Evolutionary conservation across 371 early-diverging fungal genomes (phyloP).

Genomic region (Mucor velutinosus): DNA sequence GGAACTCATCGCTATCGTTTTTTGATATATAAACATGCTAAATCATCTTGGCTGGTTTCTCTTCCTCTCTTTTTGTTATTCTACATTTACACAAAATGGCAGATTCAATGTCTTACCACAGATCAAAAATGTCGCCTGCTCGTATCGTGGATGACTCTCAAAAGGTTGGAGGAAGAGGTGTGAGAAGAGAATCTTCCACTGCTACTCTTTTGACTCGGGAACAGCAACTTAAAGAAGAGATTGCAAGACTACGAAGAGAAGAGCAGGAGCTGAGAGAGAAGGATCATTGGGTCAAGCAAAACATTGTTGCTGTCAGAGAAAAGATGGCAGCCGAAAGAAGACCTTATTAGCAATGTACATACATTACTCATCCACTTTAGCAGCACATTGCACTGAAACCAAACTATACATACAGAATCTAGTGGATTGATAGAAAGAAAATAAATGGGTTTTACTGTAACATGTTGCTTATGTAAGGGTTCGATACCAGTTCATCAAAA

Average conservation of each 20-base stretch:
- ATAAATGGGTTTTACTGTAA: background rate
- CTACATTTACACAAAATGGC: conserved; percentile 30
- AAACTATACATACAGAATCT: background rate
- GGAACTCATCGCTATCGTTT: background rate
- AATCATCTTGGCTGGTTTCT: background rate
- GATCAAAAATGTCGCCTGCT: conserved; percentile 56
- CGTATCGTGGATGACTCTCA: conserved; percentile 26
- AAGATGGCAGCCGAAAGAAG: conserved; percentile 35
- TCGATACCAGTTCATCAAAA: background rate
- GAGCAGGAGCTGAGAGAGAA: conserved; percentile 47
- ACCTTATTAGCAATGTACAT: conserved; percentile 5
- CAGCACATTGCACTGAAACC: background rate
- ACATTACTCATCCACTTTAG: background rate
- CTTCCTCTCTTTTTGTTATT: background rate
- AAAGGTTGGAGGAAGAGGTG: conserved; percentile 9
- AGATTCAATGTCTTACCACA: conserved; percentile 42
- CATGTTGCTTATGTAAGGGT: background rate
- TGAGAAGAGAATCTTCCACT: conserved; percentile 24
- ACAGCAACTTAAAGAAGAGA: conserved; percentile 48
- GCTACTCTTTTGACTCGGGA: conserved; percentile 37
- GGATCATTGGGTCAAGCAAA: conserved; percentile 47
- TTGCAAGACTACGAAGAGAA: conserved; percentile 45
- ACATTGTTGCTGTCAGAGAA: conserved; percentile 46
- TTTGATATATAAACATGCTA: background rate
- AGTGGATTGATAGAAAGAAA: background rate